A percentile compares a stretch with the other conserved stretches of the same genome.
phyloP scores from a whole-genome alignment of 768 basidiomycete species.

The Russula griseocarnosa region DNA sequence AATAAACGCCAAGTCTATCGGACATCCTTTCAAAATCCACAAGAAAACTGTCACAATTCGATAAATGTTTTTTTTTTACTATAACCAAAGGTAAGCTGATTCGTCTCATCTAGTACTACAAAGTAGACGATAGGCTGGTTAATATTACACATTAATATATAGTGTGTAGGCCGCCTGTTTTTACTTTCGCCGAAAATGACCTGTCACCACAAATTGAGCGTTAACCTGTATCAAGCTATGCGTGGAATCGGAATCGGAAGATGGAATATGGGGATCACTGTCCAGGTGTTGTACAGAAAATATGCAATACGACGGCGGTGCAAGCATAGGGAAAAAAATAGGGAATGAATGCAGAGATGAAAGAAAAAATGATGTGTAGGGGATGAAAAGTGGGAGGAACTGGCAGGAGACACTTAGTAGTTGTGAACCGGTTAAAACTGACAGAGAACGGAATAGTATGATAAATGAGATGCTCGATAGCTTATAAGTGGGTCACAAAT shows the following conservation, averaged over 20 bases:
- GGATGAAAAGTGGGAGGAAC: constrained; percentile 9
- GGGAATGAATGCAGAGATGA: constrained; percentile 13
- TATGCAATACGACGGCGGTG: constrained; percentile 20
- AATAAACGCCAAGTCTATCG: too few species aligned
- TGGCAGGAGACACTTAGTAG: constrained; percentile 5
- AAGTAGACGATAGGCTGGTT: neutral
- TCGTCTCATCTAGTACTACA: neutral
- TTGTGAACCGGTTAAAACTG: constrained; percentile 1
- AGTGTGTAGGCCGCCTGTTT: constrained; percentile 8
- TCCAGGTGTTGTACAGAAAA: constrained; percentile 19
- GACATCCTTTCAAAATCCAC: too few species aligned
- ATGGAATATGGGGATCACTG: constrained; percentile 15
- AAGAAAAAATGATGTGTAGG: constrained; percentile 17
- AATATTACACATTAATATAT: constrained; percentile 23
- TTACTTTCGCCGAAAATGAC: constrained; percentile 4
- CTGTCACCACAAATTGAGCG: constrained; percentile 10
- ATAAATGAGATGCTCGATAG: constrained; percentile 8
- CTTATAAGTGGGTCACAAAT: constrained; percentile 31
- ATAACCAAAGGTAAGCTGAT: too few species aligned
- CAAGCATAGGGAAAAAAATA: constrained; percentile 22
- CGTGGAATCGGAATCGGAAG: neutral
- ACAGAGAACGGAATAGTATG: neutral
- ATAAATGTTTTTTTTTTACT: too few species aligned
- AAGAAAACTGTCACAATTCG: too few species aligned
- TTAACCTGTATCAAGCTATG: constrained; percentile 10